phyloP scores from a whole-genome alignment of 441 rosid species.

The Mallotus repandus region DNA sequence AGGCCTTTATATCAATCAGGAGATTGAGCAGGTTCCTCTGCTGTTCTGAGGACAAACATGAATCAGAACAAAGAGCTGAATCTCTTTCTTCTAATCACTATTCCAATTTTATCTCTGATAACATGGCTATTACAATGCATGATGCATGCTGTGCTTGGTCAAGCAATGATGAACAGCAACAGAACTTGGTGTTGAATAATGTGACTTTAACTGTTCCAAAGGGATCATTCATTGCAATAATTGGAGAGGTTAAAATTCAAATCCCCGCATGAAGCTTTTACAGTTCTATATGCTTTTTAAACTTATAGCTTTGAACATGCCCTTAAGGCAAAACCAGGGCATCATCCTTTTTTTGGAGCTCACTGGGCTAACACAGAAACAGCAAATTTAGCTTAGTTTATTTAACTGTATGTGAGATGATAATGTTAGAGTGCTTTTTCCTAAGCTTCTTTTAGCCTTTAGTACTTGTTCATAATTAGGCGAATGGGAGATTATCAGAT shows the following conservation, averaged over 20 bases:
- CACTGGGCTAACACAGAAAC: constrained; percentile 2
- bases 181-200: constrained; percentile 53
- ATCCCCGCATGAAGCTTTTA: constrained; percentile 15
- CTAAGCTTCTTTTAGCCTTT: background rate
- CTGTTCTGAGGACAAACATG: constrained; percentile 50
- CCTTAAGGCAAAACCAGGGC: background rate
- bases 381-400: background rate
- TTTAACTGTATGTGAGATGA: background rate
- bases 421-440: background rate
- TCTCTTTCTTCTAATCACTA: constrained; percentile 31
- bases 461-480: background rate
- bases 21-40: constrained; percentile 78
- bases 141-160: constrained; percentile 82
- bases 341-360: background rate
- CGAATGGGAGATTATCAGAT: background rate
- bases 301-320: background rate
- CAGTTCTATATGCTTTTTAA: background rate
- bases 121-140: constrained; percentile 47
- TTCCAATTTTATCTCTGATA: constrained; percentile 38
- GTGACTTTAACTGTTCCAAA: constrained; percentile 60
- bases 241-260: constrained; percentile 71
- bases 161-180: constrained; percentile 39
- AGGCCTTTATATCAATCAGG: constrained; percentile 89
- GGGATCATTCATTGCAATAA: constrained; percentile 66
- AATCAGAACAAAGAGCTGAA: constrained; percentile 28